A percentile compares a stretch with the other conserved stretches of the same genome.
Evolutionary conservation across 495 filamentous ascomycete genomes (phyloP).

Genomic region (Xylaria scruposa): DNA sequence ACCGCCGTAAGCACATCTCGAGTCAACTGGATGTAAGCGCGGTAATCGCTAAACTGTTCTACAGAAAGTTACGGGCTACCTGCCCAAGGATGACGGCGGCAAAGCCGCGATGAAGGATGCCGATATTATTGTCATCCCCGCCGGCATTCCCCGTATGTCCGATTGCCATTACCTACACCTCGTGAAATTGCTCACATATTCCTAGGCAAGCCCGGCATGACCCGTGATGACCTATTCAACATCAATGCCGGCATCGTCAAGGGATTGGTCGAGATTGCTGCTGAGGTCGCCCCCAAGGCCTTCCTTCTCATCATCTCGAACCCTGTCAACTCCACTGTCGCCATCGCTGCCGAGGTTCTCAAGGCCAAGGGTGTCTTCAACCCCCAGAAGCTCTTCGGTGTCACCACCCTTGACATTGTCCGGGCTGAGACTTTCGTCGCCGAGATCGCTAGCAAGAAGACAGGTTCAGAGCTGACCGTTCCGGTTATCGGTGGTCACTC

Average conservation of each 20-base stretch:
- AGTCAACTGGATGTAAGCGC: neutral
- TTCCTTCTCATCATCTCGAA: slow-evolving; percentile 97
- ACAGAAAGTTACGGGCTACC: slow-evolving; percentile 89
- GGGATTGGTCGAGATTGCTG: slow-evolving; percentile 81
- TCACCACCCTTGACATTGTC: slow-evolving; percentile 97
- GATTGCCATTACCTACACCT: neutral
- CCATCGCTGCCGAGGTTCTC: slow-evolving; percentile 94
- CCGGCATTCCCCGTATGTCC: slow-evolving; percentile 91
- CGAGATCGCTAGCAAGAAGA: slow-evolving; percentile 78
- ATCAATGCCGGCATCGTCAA: slow-evolving; percentile 96
- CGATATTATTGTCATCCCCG: slow-evolving; percentile 95
- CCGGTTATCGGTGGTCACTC: slow-evolving; percentile 98
- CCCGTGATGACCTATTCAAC: slow-evolving; percentile 98
- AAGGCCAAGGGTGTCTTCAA: slow-evolving; percentile 93
- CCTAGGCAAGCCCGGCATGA: slow-evolving; percentile 98
- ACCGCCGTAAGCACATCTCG: slow-evolving; percentile 72
- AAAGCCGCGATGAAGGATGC: slow-evolving; percentile 87
- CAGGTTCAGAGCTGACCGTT: slow-evolving; percentile 80
- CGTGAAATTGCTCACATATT: slow-evolving; percentile 25
- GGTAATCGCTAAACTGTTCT: slow-evolving; percentile 39
- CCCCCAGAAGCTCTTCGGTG: slow-evolving; percentile 92
- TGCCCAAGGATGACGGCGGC: slow-evolving; percentile 88
- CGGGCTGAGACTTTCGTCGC: slow-evolving; percentile 97
- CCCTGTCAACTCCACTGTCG: slow-evolving; percentile 98
- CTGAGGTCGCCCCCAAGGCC: slow-evolving; percentile 86